These are phyloP conservation scores for Penicillium rolfsii DNA, from an alignment of 2,329 filamentous ascomycete genomes.

Conservation along the genomic window DNA sequence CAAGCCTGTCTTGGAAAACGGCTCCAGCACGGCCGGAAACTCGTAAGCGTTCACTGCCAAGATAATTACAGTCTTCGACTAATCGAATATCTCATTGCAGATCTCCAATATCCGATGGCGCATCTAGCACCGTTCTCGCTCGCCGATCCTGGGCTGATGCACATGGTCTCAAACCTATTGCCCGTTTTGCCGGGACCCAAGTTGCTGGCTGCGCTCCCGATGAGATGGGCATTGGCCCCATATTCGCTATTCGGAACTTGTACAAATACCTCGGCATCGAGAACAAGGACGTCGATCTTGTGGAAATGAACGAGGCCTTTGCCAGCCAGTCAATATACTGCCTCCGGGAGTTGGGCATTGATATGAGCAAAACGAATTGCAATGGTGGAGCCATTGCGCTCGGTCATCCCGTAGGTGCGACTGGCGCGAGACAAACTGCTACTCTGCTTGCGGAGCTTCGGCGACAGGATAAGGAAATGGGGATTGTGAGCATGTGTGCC, in stretches of 20 bases:
- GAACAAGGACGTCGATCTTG: slow-evolving; percentile 78
- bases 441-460: slow-evolving; percentile 84
- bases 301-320: slow-evolving; percentile 95
- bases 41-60: slow-evolving; percentile 21
- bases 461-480: slow-evolving; percentile 80
- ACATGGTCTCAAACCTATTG: slow-evolving; percentile 82
- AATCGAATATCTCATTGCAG: slow-evolving; percentile 5
- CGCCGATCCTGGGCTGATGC: slow-evolving; percentile 82
- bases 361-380: slow-evolving; percentile 74
- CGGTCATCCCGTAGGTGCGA: slow-evolving; percentile 85
- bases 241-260: slow-evolving; percentile 71
- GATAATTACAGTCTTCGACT: neutral
- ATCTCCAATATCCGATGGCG: slow-evolving; percentile 46
- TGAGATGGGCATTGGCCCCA: slow-evolving; percentile 81
- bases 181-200: slow-evolving; percentile 87
- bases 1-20: slow-evolving; percentile 82
- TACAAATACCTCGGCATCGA: slow-evolving; percentile 73
- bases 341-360: slow-evolving; percentile 64
- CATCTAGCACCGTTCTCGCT: slow-evolving; percentile 85
- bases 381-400: slow-evolving; percentile 90
- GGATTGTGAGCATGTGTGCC: slow-evolving; percentile 85
- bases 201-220: slow-evolving; percentile 83
- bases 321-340: slow-evolving; percentile 95
- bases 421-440: slow-evolving; percentile 81
- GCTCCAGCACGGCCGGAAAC: slow-evolving; percentile 73